phyloP scores from a whole-genome alignment of 2,329 filamentous ascomycete species.

The Calonectria multiphialidica region DNA sequence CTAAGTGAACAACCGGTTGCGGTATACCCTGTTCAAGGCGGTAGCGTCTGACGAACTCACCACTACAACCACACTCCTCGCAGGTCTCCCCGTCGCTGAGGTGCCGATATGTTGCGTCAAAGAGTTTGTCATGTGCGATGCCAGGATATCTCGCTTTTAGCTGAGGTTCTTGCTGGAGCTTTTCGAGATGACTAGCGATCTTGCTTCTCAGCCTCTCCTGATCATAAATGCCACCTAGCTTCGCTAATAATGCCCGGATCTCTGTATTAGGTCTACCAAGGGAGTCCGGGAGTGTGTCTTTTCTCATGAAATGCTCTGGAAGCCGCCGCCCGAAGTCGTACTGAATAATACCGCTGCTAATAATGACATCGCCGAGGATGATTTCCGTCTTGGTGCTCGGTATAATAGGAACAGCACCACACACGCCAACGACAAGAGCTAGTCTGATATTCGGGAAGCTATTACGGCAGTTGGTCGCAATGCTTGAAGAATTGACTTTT shows the following conservation, averaged over 20 bases:
- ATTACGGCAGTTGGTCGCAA: neutral
- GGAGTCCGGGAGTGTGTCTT: conserved; percentile 34
- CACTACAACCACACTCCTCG: neutral
- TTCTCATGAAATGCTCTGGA: conserved; percentile 33
- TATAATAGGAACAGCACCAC: conserved; percentile 33
- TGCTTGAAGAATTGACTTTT: neutral
- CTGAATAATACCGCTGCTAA: conserved; percentile 43
- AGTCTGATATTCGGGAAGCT: conserved; percentile 2
- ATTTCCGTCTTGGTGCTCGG: conserved; percentile 24
- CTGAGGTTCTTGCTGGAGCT: neutral
- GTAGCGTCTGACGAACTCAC: neutral
- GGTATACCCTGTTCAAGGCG: neutral
- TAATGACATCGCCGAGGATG: conserved; percentile 43
- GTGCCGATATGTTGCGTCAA: neutral
- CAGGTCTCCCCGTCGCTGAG: neutral
- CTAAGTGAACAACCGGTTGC: conserved; percentile 12
- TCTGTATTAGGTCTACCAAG: conserved; percentile 35
- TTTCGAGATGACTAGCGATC: neutral
- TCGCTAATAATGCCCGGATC: conserved; percentile 40
- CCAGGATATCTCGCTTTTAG: neutral
- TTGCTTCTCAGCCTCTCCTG: neutral
- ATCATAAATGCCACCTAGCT: conserved; percentile 22
- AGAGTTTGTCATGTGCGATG: neutral
- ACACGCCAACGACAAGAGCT: conserved; percentile 7
- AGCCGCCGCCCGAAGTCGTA: conserved; percentile 45